Evolutionary conservation across 176 grass and related monocot species (phyloP).

Genomic region (Chrysopogon serrulatus): DNA sequence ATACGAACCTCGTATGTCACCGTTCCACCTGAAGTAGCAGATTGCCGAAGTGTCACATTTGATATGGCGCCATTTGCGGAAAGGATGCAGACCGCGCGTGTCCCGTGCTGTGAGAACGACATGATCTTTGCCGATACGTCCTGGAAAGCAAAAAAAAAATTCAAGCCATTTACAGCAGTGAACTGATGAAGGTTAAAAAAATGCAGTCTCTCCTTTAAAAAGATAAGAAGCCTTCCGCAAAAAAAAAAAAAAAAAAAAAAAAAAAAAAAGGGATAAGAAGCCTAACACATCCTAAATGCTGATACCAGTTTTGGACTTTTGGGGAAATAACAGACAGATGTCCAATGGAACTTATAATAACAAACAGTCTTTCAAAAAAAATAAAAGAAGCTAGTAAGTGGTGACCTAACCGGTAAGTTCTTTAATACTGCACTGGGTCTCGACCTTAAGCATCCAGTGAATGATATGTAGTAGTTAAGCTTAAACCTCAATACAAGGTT

Average conservation of each 20-base stretch:
- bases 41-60: slow-evolving; percentile 95
- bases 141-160: slow-evolving; percentile 31
- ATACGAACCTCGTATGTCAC: slow-evolving; percentile 88
- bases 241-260: too few relatives aligned
- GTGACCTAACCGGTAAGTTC: neutral
- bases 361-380: too few relatives aligned
- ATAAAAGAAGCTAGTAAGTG: neutral
- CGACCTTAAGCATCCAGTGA: neutral
- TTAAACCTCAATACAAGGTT: neutral
- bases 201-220: neutral
- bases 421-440: neutral
- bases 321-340: neutral
- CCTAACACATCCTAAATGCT: neutral
- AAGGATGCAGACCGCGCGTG: slow-evolving; percentile 75
- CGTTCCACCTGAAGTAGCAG: slow-evolving; percentile 86
- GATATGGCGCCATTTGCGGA: slow-evolving; percentile 96
- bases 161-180: neutral
- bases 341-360: neutral
- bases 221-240: too few relatives aligned
- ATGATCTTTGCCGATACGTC: slow-evolving; percentile 94
- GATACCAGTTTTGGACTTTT: neutral
- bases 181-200: neutral
- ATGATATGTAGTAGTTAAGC: neutral
- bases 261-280: too few relatives aligned
- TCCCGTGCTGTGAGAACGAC: slow-evolving; percentile 84